These are phyloP conservation scores for Colletotrichum limetticola DNA, from an alignment of 2,329 filamentous ascomycete genomes.

Conservation along the genomic window DNA sequence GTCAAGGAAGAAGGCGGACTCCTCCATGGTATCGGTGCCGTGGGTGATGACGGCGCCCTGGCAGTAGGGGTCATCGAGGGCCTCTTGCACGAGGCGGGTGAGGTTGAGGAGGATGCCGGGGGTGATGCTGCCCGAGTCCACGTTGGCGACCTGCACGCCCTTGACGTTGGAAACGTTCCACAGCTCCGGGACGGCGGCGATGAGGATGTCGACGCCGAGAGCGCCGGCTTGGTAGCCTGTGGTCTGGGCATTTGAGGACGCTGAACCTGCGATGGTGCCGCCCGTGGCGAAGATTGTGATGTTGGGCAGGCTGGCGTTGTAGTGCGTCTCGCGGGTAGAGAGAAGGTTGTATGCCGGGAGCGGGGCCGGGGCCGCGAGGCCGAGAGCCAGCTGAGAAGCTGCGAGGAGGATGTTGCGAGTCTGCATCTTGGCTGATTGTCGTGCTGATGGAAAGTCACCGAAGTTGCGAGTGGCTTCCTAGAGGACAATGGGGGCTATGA, in stretches of 20 bases:
- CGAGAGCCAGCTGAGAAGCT: constrained; percentile 22
- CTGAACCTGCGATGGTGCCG: constrained; percentile 68
- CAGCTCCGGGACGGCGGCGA: constrained; percentile 65
- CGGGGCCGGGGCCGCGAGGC: constrained; percentile 24
- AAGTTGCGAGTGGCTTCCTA: not conserved
- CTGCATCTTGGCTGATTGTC: constrained; percentile 16
- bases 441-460: not conserved
- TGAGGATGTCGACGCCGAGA: constrained; percentile 60
- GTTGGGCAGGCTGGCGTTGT: constrained; percentile 61
- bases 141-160: constrained; percentile 63
- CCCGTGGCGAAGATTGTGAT: constrained; percentile 68
- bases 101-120: constrained; percentile 59
- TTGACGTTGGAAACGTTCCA: constrained; percentile 64
- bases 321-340: constrained; percentile 29
- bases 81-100: constrained; percentile 57
- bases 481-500: not conserved
- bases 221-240: constrained; percentile 54
- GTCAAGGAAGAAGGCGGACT: constrained; percentile 72
- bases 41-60: constrained; percentile 70
- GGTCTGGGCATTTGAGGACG: constrained; percentile 57
- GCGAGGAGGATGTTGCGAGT: constrained; percentile 13
- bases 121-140: constrained; percentile 60
- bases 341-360: constrained; percentile 9
- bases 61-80: constrained; percentile 54
- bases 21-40: constrained; percentile 73